Percentiles rank a stretch among this genome's conserved stretches.
phyloP scores from a whole-genome alignment of 75 land plant genomes.

The Isoetes taiwanensis region DNA sequence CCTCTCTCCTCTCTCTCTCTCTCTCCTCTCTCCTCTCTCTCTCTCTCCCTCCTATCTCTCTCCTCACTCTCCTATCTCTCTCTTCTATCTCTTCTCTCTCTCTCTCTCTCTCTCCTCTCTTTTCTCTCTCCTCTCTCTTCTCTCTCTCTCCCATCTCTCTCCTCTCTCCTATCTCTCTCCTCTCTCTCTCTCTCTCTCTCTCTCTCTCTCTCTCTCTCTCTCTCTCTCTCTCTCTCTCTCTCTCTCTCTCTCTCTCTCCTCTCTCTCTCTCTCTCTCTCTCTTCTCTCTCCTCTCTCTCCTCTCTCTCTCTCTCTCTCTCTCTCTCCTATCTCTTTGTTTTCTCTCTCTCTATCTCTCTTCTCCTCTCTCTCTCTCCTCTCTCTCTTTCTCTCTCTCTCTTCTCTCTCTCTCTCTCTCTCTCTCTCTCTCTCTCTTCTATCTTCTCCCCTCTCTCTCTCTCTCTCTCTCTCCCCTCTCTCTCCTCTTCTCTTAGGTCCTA shows the following conservation, averaged over 20 bases:
- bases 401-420: background rate
- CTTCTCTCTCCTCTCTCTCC: background rate
- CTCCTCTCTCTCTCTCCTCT: background rate
- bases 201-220: background rate
- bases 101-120: too few relatives aligned
- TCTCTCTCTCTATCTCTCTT: background rate
- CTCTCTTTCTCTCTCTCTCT: background rate
- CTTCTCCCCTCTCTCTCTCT: background rate
- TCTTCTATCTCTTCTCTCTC: too few relatives aligned
- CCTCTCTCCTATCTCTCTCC: background rate
- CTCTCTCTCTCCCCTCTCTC: background rate
- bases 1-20: too few relatives aligned
- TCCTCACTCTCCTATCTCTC: too few relatives aligned
- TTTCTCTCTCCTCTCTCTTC: too few relatives aligned
- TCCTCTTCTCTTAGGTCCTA: background rate
- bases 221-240: background rate
- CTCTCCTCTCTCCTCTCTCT: too few relatives aligned
- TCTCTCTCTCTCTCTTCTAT: slow-evolving; percentile 21
- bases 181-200: background rate
- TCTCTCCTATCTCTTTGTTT: background rate
- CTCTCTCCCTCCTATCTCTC: too few relatives aligned
- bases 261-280: background rate
- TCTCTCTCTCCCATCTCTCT: too few relatives aligned
- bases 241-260: background rate
- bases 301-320: background rate